These are phyloP conservation scores for Physcia stellaris DNA, from an alignment of 495 filamentous ascomycete genomes.

Conservation along the genomic window DNA sequence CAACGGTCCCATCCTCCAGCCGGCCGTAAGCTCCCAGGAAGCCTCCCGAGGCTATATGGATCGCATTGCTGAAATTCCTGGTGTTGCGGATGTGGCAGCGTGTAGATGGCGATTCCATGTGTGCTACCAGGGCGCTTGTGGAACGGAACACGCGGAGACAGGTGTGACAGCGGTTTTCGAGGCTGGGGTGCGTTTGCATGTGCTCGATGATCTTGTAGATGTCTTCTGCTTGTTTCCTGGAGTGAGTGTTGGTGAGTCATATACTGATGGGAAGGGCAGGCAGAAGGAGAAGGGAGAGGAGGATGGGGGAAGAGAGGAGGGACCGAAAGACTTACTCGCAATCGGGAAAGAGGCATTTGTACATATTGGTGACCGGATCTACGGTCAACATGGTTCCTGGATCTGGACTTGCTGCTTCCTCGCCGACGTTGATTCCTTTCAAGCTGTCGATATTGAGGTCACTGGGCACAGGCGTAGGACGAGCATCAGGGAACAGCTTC, in stretches of 20 bases:
- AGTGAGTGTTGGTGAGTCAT: background rate
- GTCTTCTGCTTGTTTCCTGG: background rate
- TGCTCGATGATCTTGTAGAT: background rate
- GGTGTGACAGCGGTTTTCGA: conserved; percentile 20
- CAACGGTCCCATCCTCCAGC: background rate
- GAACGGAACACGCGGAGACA: conserved; percentile 33
- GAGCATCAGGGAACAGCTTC: background rate
- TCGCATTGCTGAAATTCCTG: conserved; percentile 22
- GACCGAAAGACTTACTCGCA: conserved; percentile 10
- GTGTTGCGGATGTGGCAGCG: conserved; percentile 30
- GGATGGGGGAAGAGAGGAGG: background rate
- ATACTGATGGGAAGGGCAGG: background rate
- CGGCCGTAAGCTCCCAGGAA: conserved; percentile 20
- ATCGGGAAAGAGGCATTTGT: conserved; percentile 12
- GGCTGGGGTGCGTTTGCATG: background rate
- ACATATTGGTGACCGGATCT: conserved; percentile 1
- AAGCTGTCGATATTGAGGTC: background rate
- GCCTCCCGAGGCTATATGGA: conserved; percentile 37
- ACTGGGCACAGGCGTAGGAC: background rate
- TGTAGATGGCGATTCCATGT: conserved; percentile 31
- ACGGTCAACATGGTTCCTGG: background rate
- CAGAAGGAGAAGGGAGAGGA: too few relatives aligned
- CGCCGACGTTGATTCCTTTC: background rate
- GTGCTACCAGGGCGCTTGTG: conserved; percentile 29
- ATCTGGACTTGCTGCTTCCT: background rate